These are phyloP conservation scores for Urochloa ruziziensis DNA, from an alignment of 176 grass and related monocot genomes.

Conservation along the genomic window DNA sequence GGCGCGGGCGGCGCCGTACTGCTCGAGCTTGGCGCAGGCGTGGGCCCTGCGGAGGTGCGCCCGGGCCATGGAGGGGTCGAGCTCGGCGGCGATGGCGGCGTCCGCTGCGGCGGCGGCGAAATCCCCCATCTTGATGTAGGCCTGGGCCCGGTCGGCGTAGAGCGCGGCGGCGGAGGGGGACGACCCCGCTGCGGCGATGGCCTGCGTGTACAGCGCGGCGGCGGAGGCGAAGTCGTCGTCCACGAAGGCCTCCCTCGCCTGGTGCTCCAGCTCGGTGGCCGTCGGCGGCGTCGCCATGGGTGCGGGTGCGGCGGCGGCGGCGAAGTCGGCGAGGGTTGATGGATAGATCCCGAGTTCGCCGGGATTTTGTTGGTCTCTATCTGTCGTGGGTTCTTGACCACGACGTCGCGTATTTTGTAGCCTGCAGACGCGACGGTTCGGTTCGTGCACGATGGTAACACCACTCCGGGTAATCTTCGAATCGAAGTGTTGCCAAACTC, in stretches of 20 bases:
- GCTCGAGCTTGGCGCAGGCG: slow-evolving; percentile 57
- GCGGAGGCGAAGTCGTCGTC: slow-evolving; percentile 56
- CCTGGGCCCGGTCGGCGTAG: slow-evolving; percentile 48
- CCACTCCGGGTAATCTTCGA: not conserved
- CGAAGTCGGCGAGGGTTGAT: not conserved
- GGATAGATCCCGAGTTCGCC: not conserved
- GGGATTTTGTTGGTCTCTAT: not conserved
- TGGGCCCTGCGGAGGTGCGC: slow-evolving; percentile 10
- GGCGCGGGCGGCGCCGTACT: slow-evolving; percentile 52
- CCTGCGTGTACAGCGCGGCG: slow-evolving; percentile 49
- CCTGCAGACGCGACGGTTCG: not conserved
- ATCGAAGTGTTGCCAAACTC: not conserved
- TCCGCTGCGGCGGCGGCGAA: slow-evolving; percentile 30
- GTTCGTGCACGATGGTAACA: not conserved
- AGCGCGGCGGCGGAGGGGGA: slow-evolving; percentile 27
- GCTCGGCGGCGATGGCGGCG: slow-evolving; percentile 5
- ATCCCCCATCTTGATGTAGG: slow-evolving; percentile 46
- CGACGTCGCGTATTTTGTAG: slow-evolving; percentile 4
- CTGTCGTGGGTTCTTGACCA: no score
- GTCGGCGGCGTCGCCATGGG: slow-evolving; percentile 40
- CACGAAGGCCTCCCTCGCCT: slow-evolving; percentile 49
- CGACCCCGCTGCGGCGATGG: slow-evolving; percentile 30
- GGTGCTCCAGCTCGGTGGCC: slow-evolving; percentile 46
- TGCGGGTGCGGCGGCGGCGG: not conserved
- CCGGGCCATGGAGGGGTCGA: slow-evolving; percentile 14